Evolutionary conservation across 1,284 basidiomycete species (phyloP), one percentile per base, ranked within the genome.

Genomic region (Puccinia coronata): DNA sequence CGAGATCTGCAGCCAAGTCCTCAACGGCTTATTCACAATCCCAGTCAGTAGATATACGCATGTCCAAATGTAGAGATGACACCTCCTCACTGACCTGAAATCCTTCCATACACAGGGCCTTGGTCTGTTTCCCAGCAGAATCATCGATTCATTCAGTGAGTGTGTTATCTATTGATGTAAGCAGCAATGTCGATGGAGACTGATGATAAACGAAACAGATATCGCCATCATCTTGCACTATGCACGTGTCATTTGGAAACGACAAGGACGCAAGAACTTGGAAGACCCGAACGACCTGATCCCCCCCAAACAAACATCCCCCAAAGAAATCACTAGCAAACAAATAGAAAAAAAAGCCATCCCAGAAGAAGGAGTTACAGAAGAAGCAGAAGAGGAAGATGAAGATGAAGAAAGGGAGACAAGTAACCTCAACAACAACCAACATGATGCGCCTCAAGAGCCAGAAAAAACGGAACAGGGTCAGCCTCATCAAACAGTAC

Each of bases 1-100:
- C 2, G 78, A 80, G n/a, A 80, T 80, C 43, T 80, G 78, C 47
- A 80, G 78, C 34, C 78, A 80, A 59, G 61, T 80, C 69, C 34
- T 80, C 11, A 80, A 80, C 47, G 78, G 78, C 14, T 70, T 80
- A 47, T 80, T 80, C 47, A 80, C 78, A 14, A 80, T 80, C 43
- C 69, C 78, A 0, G 78, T 80, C 12, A 53, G 77, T 43, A 28
- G n/a, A 20, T 28, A 25, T 12, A 18, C 65, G 20, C 25, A 47
- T 20, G 5, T 16, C 18, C 25, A 23, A 23, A n/a, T n/a, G n/a
- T n/a, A n/a, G n/a, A n/a, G n/a, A n/a, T n/a, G n/a, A n/a, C n/a
- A n/a, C n/a, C n/a, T n/a, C n/a, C n/a, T n/a, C n/a, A n/a, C n/a
- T n/a, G n/a, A n/a, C n/a, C n/a, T n/a, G n/a, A n/a, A n/a, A n/a